Base-by-base conservation (phyloP, 2,329 filamentous ascomycete species). In the Ophiognomonia clavigignenti-juglandacearum region DNA sequence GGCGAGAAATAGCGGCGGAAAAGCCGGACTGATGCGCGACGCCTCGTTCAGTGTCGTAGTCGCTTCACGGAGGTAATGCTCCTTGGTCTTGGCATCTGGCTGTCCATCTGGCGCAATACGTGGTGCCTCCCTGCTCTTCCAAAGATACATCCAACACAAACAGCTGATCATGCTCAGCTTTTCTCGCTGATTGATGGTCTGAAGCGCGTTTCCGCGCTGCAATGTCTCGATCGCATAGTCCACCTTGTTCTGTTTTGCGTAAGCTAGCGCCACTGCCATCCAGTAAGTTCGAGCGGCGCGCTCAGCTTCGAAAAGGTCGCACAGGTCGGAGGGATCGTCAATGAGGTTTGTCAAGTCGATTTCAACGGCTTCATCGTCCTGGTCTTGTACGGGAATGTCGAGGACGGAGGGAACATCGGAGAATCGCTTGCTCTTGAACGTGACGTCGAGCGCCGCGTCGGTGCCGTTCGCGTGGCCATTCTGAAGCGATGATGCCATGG, bases 221-320 rank as follows among this genome's bases (percentile, higher is more conserved):
- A 85, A 71, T 72, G 85, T 83, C 64, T 85, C 82, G 57, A 85
- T 85, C 48, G 82, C 81, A 69, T 93, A 87, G 62, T 96, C 91
- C 53, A 93, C 81, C 70, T 95, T 95, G 62, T 85, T 84, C 70
- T 96, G 89, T 71, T 97, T 98, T 34, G 93, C 92, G 62, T 98
- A 98, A 39, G 92, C 92, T 50, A 97, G 77, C 35, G 95, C 88
- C 56, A 97, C 93, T n/a, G 89, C 92, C 75, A 98, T 92, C 95
- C 95, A 98, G 57, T 95, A 95, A 43, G 85, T 88, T 59, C 92
- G 90, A 31, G 88, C 86, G 14, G 90, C 91, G 60, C 85, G 83
- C 66, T 98, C 95, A 61, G 93, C 95, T 70, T 98, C 92, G 54
- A 98, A 82, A 42, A 98, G 78, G 24, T 88, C 93, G 66, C 93